Conservation (phyloP, 805 yeast species). For the Metschnikowia henanensis region DNA sequence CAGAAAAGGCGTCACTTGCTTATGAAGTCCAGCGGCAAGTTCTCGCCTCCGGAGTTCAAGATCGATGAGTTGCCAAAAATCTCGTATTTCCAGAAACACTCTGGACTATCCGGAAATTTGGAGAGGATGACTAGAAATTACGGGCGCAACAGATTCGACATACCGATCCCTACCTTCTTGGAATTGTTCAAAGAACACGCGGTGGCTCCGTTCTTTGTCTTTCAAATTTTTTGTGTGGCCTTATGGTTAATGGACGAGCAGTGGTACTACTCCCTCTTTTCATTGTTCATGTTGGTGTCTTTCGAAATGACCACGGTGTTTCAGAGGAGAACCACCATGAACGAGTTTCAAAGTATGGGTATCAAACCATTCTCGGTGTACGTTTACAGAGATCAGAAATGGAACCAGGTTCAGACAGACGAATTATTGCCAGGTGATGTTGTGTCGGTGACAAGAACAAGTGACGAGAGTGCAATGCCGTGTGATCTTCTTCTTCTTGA, state of each 20-base stretch:
- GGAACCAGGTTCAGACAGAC: constrained; percentile 70
- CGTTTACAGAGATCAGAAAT: constrained; percentile 66
- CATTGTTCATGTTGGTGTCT: constrained; percentile 86
- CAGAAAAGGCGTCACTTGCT: constrained; percentile 90
- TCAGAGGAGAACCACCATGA: constrained; percentile 93
- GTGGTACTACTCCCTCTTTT: constrained; percentile 93
- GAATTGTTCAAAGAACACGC: constrained; percentile 97
- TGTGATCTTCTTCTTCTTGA: constrained; percentile 86
- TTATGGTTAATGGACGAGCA: constrained; percentile 95
- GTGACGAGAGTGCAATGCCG: constrained; percentile 89
- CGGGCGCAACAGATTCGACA: constrained; percentile 88
- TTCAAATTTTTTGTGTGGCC: constrained; percentile 94
- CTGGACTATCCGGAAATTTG: constrained; percentile 58
- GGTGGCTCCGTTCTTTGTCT: constrained; percentile 96
- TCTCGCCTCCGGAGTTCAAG: constrained; percentile 81
- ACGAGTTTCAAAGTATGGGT: constrained; percentile 96
- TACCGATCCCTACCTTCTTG: constrained; percentile 88
- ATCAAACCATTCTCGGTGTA: constrained; percentile 84
- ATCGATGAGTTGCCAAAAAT: constrained; percentile 61
- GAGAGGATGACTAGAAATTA: constrained; percentile 53
- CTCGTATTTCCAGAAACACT: constrained; percentile 51
- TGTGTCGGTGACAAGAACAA: constrained; percentile 84
- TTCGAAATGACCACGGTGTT: constrained; percentile 94
- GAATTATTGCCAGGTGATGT: constrained; percentile 89
- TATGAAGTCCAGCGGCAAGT: constrained; percentile 50